Base-by-base conservation (phyloP, 2,329 filamentous ascomycete species). In the Scopulariopsis brevicaulis region DNA sequence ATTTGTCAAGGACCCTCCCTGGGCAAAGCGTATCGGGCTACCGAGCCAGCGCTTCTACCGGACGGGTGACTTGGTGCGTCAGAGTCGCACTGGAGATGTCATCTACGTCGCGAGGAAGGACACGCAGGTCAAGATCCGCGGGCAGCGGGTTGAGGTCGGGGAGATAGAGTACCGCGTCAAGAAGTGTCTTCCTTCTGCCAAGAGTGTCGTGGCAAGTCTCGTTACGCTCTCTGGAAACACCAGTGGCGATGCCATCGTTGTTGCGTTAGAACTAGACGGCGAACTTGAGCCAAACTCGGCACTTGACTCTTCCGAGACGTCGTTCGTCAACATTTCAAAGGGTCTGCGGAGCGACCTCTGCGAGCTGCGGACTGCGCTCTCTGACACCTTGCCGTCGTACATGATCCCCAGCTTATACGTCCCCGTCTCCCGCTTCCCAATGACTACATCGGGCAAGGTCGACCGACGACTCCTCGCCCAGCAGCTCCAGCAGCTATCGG, bases 1-100 rank as follows among this genome's bases (percentile, higher is more conserved):
- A 0, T 87, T 86, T 60, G 77, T 87, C 51, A 69, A 73, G 15
- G 71, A 81, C 57, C 81, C 80, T 1, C 66, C 65, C 0, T 85
- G 81, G 78, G 69, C 79, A 0, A 76, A 76, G 1, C 59, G 66
- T 0, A 70, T 70, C 2, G 71, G 73, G 24, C 73, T 71, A 5
- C 37, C 43, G 4, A 22, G 43, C 8, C 43, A 48, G 37, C 12
- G 37, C 4, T 43, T 46, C 15, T 78, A 77, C 62, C 71, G 71
- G 57, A 77, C 75, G 3, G 76, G 76, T 10, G 76, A 79, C 61
- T 66, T 78, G 11, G 75, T 67, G 8, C 66, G 65, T 53, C 74
- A 77, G 53, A 79, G 78, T 52, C 70, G 80, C 25, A 78, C 77
- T 6, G 46, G 46, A 14, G 5, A 22, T 20, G 20, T 24, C n/a